Conservation (phyloP, 2,329 filamentous ascomycete genomes). For the Aspergillus sp. region DNA sequence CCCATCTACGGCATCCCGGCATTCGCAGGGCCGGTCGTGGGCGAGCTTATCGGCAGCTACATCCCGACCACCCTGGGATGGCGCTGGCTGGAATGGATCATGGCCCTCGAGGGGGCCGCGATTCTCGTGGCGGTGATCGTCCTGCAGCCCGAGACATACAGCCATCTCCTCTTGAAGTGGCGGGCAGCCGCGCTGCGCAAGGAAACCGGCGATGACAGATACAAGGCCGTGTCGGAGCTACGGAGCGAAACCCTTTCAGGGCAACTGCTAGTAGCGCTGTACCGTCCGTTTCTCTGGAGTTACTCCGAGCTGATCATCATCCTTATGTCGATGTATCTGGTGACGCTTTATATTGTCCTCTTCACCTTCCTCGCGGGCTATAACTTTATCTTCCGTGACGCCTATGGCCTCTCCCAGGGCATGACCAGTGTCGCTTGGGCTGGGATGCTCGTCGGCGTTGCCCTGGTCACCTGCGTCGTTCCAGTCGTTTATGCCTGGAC, state of each 20-base stretch:
- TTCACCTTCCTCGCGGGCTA: conserved; percentile 37
- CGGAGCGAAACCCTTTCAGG: conserved; percentile 31
- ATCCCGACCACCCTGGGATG: conserved; percentile 10
- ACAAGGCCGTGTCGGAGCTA: conserved; percentile 32
- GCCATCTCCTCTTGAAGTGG: conserved; percentile 36
- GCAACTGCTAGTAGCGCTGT: conserved; percentile 26
- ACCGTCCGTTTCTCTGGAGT: conserved; percentile 38
- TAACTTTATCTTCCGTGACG: conserved; percentile 41
- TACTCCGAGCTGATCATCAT: conserved; percentile 31
- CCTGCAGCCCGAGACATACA: conserved; percentile 43
- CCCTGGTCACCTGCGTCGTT: conserved; percentile 29
- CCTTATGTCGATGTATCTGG: conserved; percentile 19
- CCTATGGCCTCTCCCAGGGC: conserved; percentile 38
- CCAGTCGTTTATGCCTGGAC: conserved; percentile 39
- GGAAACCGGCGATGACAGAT: conserved; percentile 37
- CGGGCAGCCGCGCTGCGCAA: conserved; percentile 32
- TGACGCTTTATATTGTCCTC: conserved; percentile 21
- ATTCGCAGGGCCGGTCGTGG: conserved; percentile 22
- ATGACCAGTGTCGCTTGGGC: conserved; percentile 40
- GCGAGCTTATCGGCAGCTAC: conserved; percentile 12
- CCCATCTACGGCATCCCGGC: conserved; percentile 42
- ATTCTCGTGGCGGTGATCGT: conserved; percentile 29
- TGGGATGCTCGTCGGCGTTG: conserved; percentile 38
- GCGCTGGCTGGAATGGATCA: conserved; percentile 41
- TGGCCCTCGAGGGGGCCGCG: conserved; percentile 28